Evolutionary conservation across 192 early-diverging fungal species (phyloP), one percentile per base, ranked within the genome.

Genomic region (Mortierella hygrophila): DNA sequence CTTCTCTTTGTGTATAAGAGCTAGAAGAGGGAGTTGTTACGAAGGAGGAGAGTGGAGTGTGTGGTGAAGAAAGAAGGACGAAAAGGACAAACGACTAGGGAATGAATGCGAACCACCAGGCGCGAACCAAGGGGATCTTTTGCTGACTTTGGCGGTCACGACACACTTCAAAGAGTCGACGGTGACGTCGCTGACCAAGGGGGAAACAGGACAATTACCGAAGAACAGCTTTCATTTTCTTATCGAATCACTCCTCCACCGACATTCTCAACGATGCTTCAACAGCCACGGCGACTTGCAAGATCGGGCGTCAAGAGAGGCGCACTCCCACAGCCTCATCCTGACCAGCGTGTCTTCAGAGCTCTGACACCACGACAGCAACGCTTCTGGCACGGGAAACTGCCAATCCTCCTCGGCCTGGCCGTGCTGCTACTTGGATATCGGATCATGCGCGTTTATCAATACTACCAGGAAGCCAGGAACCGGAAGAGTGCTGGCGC

Each of bases 241-340:
- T 9, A n/a, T 10, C 23, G n/a, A 20, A 70, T 70, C 38, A 23
- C 7, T 70, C 69, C 2, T 10, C 69, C 7, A 7, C 20, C 6
- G 35, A 41, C 35, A 70, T 23, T 23, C 40, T 1, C 69, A 70
- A 26, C 26, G 60, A 85, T 85, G 83, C 57, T 85, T 1, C 78
- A 85, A 20, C 83, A 85, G 69, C 78, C 83, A 55, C 23, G 83
- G 15, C 73, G 83, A 76, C 83, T 85, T 15, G 75, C 83, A 16
- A 44, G 78, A 41, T 80, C 83, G 49, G 70, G 83, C 6, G 78
- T 70, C 32, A 74, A 76, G 32, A 49, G 83, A 68, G 83, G 83
- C 16, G 7, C 54, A 26, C 76, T 54, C 46, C 70, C 69, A 4
- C 82, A 78, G 42, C 68, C 83, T 44, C 37, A 40, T 29, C 68